Evolutionary conservation across 2,329 filamentous ascomycete species (phyloP).

Genomic region (Diatrype stigma): DNA sequence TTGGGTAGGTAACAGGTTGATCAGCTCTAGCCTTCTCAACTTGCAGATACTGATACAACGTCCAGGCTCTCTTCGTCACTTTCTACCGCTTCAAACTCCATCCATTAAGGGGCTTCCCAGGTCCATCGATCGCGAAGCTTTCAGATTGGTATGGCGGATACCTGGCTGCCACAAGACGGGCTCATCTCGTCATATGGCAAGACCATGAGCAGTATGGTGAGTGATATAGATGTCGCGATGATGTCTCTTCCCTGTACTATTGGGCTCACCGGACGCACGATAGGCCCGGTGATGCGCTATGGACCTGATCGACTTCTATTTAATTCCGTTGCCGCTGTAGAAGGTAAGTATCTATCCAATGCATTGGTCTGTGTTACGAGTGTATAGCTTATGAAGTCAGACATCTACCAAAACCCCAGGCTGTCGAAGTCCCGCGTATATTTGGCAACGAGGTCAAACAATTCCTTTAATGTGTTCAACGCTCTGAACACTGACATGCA

Average conservation of each 20-base stretch:
- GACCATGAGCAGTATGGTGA: not conserved
- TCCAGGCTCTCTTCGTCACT: not conserved
- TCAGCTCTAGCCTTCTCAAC: no score
- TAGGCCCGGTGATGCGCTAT: not conserved
- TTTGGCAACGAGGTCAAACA: not conserved
- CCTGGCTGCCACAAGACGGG: not conserved
- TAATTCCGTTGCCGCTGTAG: not conserved
- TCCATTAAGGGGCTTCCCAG: not conserved
- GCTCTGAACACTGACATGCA: not conserved
- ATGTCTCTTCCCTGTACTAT: no score
- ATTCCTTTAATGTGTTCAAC: not conserved
- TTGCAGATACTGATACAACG: no score
- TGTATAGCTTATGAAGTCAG: not conserved
- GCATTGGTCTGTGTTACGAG: no score
- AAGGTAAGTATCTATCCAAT: not conserved
- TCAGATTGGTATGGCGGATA: not conserved
- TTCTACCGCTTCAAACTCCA: not conserved
- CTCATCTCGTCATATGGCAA: not conserved
- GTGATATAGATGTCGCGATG: not conserved
- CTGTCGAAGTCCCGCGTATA: not conserved
- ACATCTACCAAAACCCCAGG: not conserved
- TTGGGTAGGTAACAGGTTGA: no score
- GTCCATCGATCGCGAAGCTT: not conserved
- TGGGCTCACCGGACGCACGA: no score
- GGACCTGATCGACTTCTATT: not conserved